Conservation (phyloP, 2,329 filamentous ascomycete species). For the Amylocarpus encephaloides region DNA sequence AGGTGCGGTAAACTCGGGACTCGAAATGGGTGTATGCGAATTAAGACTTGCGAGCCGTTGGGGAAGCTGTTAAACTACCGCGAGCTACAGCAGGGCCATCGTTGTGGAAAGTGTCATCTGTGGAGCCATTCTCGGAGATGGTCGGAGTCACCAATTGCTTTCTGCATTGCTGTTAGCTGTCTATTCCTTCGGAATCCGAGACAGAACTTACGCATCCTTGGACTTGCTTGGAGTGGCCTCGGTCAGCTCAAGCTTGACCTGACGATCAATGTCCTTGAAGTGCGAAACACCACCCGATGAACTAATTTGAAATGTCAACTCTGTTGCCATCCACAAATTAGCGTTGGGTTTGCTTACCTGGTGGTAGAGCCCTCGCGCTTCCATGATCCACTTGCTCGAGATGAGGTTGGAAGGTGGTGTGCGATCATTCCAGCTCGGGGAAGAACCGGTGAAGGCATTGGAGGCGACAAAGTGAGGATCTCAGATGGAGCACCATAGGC, state of each 20-base stretch:
- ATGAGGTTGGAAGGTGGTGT: constrained; percentile 25
- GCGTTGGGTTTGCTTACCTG: constrained; percentile 16
- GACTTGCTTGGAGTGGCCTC: constrained; percentile 24
- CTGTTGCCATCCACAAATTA: neutral
- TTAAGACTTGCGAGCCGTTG: constrained; percentile 28
- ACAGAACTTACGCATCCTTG: constrained; percentile 22
- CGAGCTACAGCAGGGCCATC: constrained; percentile 28
- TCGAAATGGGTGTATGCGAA: neutral
- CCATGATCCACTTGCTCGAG: constrained; percentile 29
- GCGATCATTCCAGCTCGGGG: constrained; percentile 29
- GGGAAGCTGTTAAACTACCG: constrained; percentile 20
- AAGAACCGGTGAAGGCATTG: constrained; percentile 32
- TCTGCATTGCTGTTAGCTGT: constrained; percentile 13
- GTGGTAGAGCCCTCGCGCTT: constrained; percentile 24
- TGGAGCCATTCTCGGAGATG: constrained; percentile 30
- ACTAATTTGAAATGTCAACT: constrained; percentile 11
- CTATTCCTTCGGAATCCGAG: neutral
- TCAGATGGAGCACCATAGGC: constrained; percentile 51
- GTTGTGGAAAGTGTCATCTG: constrained; percentile 29
- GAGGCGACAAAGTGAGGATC: constrained; percentile 47
- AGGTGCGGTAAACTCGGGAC: neutral
- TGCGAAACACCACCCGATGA: constrained; percentile 17
- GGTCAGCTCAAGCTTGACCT: constrained; percentile 24
- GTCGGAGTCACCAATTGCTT: constrained; percentile 23
- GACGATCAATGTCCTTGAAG: constrained; percentile 31